Conservation (phyloP, 192 early-diverging fungal genomes). For the Coemansia sp. region DNA sequence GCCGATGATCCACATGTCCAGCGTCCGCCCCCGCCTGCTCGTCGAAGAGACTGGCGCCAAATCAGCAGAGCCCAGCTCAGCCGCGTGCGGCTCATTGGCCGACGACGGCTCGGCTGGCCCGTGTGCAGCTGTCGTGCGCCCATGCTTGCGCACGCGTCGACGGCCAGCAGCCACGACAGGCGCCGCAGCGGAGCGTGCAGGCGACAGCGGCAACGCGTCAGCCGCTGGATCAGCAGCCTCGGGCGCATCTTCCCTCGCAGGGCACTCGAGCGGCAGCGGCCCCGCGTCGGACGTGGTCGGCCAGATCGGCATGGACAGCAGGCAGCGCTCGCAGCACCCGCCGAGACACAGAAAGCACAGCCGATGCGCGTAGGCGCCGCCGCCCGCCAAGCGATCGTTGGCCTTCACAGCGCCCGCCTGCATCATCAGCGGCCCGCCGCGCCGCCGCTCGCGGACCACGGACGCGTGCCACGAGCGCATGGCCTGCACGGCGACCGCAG, state of each 20-base stretch:
- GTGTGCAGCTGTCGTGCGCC: neutral
- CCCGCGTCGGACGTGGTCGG: conserved; percentile 18
- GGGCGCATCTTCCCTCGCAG: neutral
- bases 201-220: neutral
- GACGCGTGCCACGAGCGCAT: conserved; percentile 49
- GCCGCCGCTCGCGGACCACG: conserved; percentile 40
- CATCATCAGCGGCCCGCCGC: conserved; percentile 21
- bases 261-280: neutral
- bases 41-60: neutral
- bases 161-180: conserved; percentile 1
- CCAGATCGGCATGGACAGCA: conserved; percentile 54
- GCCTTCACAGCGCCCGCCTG: neutral
- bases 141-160: conserved; percentile 10
- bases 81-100: neutral
- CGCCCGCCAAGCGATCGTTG: neutral
- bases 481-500: conserved; percentile 27
- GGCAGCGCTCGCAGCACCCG: conserved; percentile 49
- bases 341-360: conserved; percentile 52
- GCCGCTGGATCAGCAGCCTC: neutral
- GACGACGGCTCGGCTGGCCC: neutral
- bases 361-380: conserved; percentile 29
- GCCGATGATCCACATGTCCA: conserved; percentile 42
- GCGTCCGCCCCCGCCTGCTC: conserved; percentile 8
- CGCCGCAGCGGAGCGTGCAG: neutral
- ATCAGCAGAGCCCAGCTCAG: conserved; percentile 11